Percentiles rank a stretch among this genome's conserved stretches.
Conservation (phyloP, 2,329 filamentous ascomycete genomes). For the Trichoderma semiorbis region DNA sequence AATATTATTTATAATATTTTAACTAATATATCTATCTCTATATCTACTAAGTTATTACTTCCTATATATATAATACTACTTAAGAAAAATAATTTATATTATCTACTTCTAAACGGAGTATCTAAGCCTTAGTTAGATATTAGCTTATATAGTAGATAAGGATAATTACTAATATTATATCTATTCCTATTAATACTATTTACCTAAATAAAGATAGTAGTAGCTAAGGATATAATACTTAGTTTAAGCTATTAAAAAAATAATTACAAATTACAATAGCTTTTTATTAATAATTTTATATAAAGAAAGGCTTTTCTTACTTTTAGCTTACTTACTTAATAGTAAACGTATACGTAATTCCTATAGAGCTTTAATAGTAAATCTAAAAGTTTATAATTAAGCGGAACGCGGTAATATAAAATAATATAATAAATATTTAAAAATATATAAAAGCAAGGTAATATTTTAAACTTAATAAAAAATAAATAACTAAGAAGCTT, state of each 20-base stretch:
- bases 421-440: too few species aligned
- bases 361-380: not conserved
- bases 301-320: not conserved
- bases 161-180: slow-evolving; percentile 11
- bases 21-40: not conserved
- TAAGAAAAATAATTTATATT: not conserved
- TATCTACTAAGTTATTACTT: not conserved
- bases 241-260: not conserved
- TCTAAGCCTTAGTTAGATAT: not conserved
- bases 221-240: not conserved
- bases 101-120: not conserved
- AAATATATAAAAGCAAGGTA: too few species aligned
- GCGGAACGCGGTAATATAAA: too few species aligned
- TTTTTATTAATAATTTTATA: not conserved
- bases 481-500: too few species aligned
- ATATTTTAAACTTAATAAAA: too few species aligned
- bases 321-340: not conserved
- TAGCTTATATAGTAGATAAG: slow-evolving; percentile 4
- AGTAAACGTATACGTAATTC: not conserved
- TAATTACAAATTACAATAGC: not conserved
- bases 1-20: not conserved
- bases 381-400: not conserved
- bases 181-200: not conserved
- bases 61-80: not conserved
- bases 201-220: not conserved